Evolutionary conservation across 345 rosid species (phyloP).

Genomic region (Mercurialis annua): DNA sequence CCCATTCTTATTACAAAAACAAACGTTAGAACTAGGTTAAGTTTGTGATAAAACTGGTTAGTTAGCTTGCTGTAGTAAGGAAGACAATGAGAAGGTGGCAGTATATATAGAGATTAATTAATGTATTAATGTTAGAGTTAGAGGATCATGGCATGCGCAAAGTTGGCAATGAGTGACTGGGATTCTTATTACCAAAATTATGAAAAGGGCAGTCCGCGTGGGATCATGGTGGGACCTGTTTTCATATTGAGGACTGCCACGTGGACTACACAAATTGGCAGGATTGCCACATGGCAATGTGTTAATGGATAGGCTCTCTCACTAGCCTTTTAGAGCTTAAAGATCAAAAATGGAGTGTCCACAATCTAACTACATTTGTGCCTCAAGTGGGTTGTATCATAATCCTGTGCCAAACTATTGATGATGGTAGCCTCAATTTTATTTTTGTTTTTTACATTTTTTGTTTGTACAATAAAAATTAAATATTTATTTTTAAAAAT

Average conservation of each 20-base stretch:
- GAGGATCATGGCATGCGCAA: constrained; percentile 23
- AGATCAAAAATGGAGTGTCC: background rate
- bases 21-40: background rate
- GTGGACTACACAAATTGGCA: background rate
- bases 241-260: constrained; percentile 14
- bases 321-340: background rate
- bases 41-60: background rate
- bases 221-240: constrained; percentile 9
- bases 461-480: too few species aligned
- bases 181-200: background rate
- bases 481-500: too few species aligned
- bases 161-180: background rate
- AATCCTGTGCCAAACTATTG: background rate
- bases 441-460: too few species aligned
- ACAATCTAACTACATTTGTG: background rate
- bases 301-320: background rate
- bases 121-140: background rate
- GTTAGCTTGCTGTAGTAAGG: background rate
- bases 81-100: background rate
- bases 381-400: background rate
- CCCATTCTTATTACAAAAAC: constrained; percentile 39
- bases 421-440: too few species aligned
- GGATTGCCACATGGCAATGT: constrained; percentile 3
- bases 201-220: constrained; percentile 7
- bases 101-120: background rate